Evolutionary conservation across 2,329 filamentous ascomycete species (phyloP), one percentile per base, ranked within the genome.

Genomic region (Trichoderma lentiforme): DNA sequence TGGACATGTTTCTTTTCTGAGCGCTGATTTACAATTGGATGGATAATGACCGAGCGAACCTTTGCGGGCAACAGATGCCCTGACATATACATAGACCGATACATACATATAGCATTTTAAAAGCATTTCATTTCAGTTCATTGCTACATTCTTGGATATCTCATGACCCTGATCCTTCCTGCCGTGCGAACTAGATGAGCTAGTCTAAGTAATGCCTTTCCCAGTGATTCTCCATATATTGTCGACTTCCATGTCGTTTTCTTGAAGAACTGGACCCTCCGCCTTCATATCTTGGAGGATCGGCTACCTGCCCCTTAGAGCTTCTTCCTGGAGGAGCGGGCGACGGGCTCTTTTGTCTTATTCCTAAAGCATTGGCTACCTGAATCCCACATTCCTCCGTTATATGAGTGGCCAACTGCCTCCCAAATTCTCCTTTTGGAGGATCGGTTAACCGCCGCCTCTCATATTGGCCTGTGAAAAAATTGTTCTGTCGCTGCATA

Each of bases 41-140:
- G 53, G 14, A 26, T 69, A 34, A 60, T 11, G 65, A 51, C 65
- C 12, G 32, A 61, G 53, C 36, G 34, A 56, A 26, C 43, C 24
- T 18, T 26, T 34, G 8, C 21, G 65, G 9, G 56, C 26, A 14
- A 34, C 14, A 18, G 2, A 7, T 26, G 6, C 18, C 32, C 34
- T 18, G 34, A 32, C 26, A 28, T 32, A 43, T 30, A 67, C 2
- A 68, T 68, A 32, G 24, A 58, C n/a, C 12, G 53, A 68, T 30
- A 30, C 39, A 43, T 43, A 43, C 15, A 43, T 30, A 43, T 28
- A 47, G 32, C 26, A 58, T 21, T 9, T 57, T 15, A 26, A 56
- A 36, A 24, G 24, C 56, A 32, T 21, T 58, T 24, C 28, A 12
- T 18, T 36, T 24, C 18, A 21, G 30, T 63, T 4, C 3, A n/a